Evolutionary conservation across 495 filamentous ascomycete species (phyloP), one percentile per base, ranked within the genome.

Genomic region (Aspergillus nidulans): DNA sequence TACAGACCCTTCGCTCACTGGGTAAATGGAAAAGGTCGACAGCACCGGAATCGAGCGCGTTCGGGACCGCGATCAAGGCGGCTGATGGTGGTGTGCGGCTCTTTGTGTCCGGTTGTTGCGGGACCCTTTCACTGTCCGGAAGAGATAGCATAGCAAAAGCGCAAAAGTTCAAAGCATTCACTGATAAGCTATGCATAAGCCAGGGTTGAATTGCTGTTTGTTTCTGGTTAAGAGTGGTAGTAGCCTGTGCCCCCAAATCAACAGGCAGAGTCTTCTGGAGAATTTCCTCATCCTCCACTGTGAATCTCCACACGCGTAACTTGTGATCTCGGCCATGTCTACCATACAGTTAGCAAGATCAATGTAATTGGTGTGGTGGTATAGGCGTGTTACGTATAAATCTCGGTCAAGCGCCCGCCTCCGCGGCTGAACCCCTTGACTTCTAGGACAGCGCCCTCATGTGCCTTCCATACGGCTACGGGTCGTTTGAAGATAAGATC

Each of bases 91-190:
- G 52, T 9, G 41, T 46, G 21, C 21, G 20, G 23, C 16, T 26
- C 9, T 36, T 23, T 45, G 12, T 36, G n/a, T 28, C 25, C 5
- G 19, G 9, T 2, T n/a, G 18, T 10, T 45, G 15, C 6, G 8
- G 16, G 23, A 30, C 19, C 4, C 15, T 15, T 20, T 0, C 7
- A 13, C 26, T 8, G 3, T n/a, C 16, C 25, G 67, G 34, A 12
- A 74, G 26, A 15, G 61, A 66, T 2, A 63, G 52, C 60, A 83
- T 81, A 4, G 88, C 81, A 66, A 98, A 98, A 1, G 89, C 83
- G 60, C 94, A 98, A 65, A 97, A 98, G 68, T 97, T 98, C 68
- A 97, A 80, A 15, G 94, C 89, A 66, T 96, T 97, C 38, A 97
- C 89, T 25, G 87, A 74, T 5, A 98, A 68, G 28, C 88, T 81